Evolutionary conservation across 176 grass and related monocot species (phyloP).

Genomic region (Chloris gayana): DNA sequence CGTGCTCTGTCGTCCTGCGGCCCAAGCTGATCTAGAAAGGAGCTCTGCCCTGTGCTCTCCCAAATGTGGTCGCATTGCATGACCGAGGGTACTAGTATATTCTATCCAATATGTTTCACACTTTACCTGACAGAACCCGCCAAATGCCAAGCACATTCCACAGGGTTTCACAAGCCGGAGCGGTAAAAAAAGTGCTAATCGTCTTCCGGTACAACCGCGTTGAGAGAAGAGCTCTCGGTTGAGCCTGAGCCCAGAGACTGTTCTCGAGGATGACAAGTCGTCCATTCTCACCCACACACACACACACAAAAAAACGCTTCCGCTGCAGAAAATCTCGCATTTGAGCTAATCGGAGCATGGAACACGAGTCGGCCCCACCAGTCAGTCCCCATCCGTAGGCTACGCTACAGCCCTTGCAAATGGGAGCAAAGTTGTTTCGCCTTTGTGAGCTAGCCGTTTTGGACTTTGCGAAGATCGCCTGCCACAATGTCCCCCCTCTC

Average conservation of each 20-base stretch:
- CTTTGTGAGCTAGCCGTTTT: slow-evolving; percentile 21
- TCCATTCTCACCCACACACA: too few species aligned
- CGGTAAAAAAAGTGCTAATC: not conserved
- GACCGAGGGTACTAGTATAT: not conserved
- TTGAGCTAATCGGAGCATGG: not conserved
- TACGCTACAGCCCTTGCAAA: not conserved
- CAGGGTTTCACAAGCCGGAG: not conserved
- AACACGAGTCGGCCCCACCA: not conserved
- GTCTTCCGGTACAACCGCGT: not conserved
- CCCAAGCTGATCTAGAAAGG: not conserved
- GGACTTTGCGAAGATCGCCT: not conserved
- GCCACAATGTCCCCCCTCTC: not conserved
- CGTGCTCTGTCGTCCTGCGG: slow-evolving; percentile 15
- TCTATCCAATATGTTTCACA: slow-evolving; percentile 1
- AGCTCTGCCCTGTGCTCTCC: not conserved
- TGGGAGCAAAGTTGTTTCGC: not conserved
- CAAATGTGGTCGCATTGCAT: slow-evolving; percentile 29
- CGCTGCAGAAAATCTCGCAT: not conserved
- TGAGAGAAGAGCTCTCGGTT: not conserved
- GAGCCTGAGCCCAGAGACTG: not conserved
- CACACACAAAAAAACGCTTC: too few species aligned
- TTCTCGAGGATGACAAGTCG: not conserved
- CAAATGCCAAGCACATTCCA: not conserved
- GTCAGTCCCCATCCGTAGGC: not conserved
- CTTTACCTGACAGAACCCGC: not conserved